Evolutionary conservation across 139 green algal genomes (phyloP).

Genomic region (Spirogloea muscicola): DNA sequence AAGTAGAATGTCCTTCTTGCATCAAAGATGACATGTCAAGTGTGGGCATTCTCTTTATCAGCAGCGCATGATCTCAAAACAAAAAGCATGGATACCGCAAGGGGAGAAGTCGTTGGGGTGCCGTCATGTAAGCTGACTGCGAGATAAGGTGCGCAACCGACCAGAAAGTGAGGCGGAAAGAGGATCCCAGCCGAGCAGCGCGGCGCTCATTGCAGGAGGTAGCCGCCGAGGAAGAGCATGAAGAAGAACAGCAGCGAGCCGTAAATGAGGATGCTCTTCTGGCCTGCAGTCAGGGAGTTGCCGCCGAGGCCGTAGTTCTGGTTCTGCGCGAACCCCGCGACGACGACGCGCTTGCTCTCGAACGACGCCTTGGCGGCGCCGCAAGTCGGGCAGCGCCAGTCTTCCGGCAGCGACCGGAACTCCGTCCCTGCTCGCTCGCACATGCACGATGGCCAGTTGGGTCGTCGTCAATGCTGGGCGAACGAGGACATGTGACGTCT

Average conservation of each 20-base stretch:
- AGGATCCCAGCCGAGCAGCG: too few species aligned
- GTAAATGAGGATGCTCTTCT: conserved; percentile 91
- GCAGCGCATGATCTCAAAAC: too few species aligned
- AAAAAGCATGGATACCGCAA: too few species aligned
- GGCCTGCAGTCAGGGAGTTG: conserved; percentile 81
- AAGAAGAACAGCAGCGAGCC: conserved; percentile 78
- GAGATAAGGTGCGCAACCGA: too few species aligned
- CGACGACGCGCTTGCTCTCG: conserved; percentile 51
- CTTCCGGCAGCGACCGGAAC: conserved; percentile 72
- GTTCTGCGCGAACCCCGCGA: conserved; percentile 93
- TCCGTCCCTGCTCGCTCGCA: neutral
- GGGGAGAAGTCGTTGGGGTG: too few species aligned
- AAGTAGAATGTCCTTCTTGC: too few species aligned
- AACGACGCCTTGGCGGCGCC: conserved; percentile 73
- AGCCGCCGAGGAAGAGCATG: conserved; percentile 80
- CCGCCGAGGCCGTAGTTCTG: conserved; percentile 75
- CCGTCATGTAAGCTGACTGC: too few species aligned
- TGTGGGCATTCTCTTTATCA: too few species aligned
- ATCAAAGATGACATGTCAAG: too few species aligned
- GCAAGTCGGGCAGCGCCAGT: conserved; percentile 92
- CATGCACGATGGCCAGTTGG: neutral
- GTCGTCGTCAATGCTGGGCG: too few species aligned
- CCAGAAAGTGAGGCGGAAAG: too few species aligned
- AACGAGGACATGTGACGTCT: neutral
- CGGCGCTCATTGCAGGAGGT: conserved; percentile 80